phyloP scores from a whole-genome alignment of 257 asterid genomes.

The Capsicum pubescens region DNA sequence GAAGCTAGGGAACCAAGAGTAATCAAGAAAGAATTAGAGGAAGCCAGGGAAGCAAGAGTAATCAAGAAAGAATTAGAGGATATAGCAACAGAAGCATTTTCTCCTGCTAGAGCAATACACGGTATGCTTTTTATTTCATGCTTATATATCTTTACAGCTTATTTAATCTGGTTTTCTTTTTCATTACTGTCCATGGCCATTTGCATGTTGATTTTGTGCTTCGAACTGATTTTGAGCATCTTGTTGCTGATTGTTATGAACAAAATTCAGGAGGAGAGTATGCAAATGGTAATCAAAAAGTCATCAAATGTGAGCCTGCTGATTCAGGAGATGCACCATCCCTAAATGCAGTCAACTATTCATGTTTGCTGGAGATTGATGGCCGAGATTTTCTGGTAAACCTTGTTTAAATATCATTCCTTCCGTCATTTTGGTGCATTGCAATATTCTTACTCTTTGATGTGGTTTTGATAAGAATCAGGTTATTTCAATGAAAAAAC shows the following conservation, averaged over 20 bases:
- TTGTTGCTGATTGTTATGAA: background rate
- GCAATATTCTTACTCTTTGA: background rate
- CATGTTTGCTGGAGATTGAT: constrained; percentile 29
- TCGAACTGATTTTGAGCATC: constrained; percentile 1
- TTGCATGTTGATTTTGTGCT: constrained; percentile 19
- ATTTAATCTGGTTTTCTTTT: background rate
- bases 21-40: too few species aligned
- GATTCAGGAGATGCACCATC: constrained; percentile 24
- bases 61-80: constrained; percentile 24
- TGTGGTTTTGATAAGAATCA: background rate
- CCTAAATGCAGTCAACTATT: background rate
- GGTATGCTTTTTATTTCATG: constrained; percentile 26
- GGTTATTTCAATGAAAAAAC: background rate
- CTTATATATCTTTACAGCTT: background rate
- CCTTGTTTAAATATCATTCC: constrained; percentile 25
- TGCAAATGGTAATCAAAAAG: background rate
- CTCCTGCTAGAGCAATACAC: constrained; percentile 23
- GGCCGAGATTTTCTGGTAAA: constrained; percentile 32
- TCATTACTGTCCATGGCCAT: background rate
- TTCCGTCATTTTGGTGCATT: background rate
- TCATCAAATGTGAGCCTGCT: constrained; percentile 35
- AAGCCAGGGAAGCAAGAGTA: constrained; percentile 1
- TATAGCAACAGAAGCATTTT: background rate
- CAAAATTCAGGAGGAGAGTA: background rate
- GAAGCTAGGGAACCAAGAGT: background rate